Evolutionary conservation across 1,284 basidiomycete species (phyloP).

Genomic region (Cryptococcus sp.): DNA sequence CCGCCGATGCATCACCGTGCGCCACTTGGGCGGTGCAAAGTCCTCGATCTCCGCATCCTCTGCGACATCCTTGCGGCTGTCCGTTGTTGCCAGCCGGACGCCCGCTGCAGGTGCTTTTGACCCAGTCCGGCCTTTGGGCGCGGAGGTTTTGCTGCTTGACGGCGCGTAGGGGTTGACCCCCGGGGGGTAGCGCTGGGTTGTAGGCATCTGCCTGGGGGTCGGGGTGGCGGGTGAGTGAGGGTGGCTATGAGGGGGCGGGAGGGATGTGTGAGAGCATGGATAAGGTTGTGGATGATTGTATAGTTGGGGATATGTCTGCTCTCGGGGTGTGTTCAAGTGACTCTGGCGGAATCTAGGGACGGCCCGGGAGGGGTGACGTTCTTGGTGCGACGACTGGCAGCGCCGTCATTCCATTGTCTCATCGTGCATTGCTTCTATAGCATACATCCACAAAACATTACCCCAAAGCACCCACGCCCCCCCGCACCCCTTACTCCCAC

Average conservation of each 20-base stretch:
- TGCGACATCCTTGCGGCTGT: background rate
- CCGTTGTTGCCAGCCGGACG: background rate
- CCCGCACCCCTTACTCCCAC: background rate
- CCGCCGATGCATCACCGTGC: constrained; percentile 40
- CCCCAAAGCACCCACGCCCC: background rate
- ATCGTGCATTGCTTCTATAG: too few relatives aligned
- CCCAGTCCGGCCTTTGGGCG: background rate
- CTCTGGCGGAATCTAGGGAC: background rate
- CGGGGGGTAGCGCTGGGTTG: constrained; percentile 15
- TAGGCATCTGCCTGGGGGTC: constrained; percentile 11
- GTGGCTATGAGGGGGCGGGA: background rate
- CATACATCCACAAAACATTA: too few relatives aligned
- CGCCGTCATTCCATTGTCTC: too few relatives aligned
- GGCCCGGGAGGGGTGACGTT: background rate
- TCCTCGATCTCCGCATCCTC: constrained; percentile 40
- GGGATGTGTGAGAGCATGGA: background rate
- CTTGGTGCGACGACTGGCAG: background rate
- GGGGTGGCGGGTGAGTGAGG: background rate
- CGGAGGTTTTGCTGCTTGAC: background rate
- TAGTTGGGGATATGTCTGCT: background rate
- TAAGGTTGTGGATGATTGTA: background rate
- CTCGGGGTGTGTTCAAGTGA: background rate
- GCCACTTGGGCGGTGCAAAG: constrained; percentile 46
- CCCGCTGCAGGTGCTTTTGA: constrained; percentile 13
- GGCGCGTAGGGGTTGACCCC: constrained; percentile 20